Base-by-base conservation (phyloP, 2,329 filamentous ascomycete species). In the Sclerotinia borealis region DNA sequence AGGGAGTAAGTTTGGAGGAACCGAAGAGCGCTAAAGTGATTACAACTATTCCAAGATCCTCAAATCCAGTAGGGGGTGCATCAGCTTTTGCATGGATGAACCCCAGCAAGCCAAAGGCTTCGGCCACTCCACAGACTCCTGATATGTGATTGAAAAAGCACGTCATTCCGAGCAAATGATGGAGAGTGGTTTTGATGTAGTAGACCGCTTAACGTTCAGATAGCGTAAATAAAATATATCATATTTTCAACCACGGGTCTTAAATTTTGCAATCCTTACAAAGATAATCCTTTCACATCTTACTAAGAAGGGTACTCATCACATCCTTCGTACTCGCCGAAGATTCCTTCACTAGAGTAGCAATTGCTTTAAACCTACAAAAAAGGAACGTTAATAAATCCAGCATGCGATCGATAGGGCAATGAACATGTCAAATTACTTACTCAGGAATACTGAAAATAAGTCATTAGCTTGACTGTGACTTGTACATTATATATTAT, bases 51-150 rank as follows among this genome's bases (percentile, higher is more conserved):
- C 78, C 84, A 19, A 83, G 86, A 63, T 82, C 85, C 8, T 81
- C 85, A 37, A 98, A 98, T 72, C 93, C 95, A 0, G 85, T 96
- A 22, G 93, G 93, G 10, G 91, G 91, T n/a, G 93, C 90, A 17
- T 95, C 91, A 64, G 93, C 93, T 3, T 98, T 98, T 78, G 88
- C 90, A 15, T 98, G 93, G 93, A 88, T 97, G 80, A 93, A 90
- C 54, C 77, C 81, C 15, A 61, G 61, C 13, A 72, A 72, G 50
- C 60, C 68, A 7, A 71, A 70, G 55, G 62, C 66, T 22, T 65
- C 65, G 31, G 63, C 66, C 7, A 60, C 69, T 31, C 64, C 13
- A 41, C 60, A 8, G 60, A 62, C 37, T 62, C 51, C 27, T 62
- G 50, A 58, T 56, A 17, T 43, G 10, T 54, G n/a, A 58, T 55